phyloP scores from a whole-genome alignment of 805 yeast genomes.

The Pichia ethanolica region DNA sequence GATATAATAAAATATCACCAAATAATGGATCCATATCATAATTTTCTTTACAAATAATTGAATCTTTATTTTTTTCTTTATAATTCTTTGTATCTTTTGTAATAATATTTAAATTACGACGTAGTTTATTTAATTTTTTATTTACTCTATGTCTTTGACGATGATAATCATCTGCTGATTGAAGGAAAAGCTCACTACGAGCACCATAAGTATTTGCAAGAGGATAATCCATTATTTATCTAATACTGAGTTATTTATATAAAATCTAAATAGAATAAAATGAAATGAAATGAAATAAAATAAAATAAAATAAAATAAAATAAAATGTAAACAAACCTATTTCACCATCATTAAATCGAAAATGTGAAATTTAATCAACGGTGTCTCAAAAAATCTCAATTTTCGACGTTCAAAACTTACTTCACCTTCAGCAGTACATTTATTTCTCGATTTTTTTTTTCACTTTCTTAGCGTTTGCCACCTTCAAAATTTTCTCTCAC shows the following conservation, averaged over 20 bases:
- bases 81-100: constrained; percentile 63
- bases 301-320: no score
- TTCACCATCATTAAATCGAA: no score
- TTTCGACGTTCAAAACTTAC: no score
- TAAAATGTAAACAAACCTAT: no score
- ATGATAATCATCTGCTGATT: constrained; percentile 60
- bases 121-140: constrained; percentile 53
- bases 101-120: constrained; percentile 55
- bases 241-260: no score
- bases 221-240: constrained; percentile 37
- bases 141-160: constrained; percentile 60
- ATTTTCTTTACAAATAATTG: constrained; percentile 39
- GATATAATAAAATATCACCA: constrained; percentile 53
- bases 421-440: background rate
- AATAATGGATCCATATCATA: constrained; percentile 43
- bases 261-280: no score
- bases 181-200: constrained; percentile 56
- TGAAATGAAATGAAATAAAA: no score
- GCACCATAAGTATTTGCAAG: constrained; percentile 42
- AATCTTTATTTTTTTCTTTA: constrained; percentile 38
- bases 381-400: no score
- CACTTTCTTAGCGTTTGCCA: constrained; percentile 29
- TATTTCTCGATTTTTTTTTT: background rate
- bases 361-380: no score
- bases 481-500: constrained; percentile 84